Conservation (phyloP, 2,329 filamentous ascomycete species). For the Cercospora sp. region DNA sequence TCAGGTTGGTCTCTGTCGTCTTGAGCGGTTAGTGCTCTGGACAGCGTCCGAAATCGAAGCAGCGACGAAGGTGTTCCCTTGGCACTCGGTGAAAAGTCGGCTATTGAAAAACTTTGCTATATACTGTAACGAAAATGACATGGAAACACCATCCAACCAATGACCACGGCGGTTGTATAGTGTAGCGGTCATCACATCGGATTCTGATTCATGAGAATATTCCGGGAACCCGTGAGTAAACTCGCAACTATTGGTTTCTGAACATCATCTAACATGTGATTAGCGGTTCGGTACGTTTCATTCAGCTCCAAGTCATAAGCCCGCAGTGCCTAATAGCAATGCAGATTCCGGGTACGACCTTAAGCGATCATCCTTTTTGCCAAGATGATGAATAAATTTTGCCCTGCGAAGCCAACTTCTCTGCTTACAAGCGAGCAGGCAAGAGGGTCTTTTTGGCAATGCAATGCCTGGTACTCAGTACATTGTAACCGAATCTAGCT, state of each 20-base stretch:
- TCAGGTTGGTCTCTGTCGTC: too few species aligned
- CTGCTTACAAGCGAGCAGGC: background rate
- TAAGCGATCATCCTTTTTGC: background rate
- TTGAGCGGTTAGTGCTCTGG: too few species aligned
- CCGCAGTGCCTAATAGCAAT: background rate
- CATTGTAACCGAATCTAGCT: background rate
- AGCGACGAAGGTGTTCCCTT: too few species aligned
- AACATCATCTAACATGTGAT: background rate
- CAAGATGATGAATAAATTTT: background rate
- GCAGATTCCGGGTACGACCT: background rate
- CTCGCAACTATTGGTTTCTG: background rate
- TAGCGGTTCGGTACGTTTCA: background rate
- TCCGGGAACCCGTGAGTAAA: constrained; percentile 7
- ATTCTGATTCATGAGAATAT: constrained; percentile 1
- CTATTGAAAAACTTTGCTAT: too few species aligned
- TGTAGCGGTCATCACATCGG: constrained; percentile 13
- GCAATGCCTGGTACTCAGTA: background rate
- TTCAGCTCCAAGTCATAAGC: background rate
- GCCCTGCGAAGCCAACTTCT: background rate
- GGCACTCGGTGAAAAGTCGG: too few species aligned
- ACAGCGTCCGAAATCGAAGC: too few species aligned
- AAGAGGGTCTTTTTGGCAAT: too few species aligned
- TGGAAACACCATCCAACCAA: too few species aligned
- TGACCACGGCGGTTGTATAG: too few species aligned
- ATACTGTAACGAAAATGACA: too few species aligned